A percentile compares a stretch with the other conserved stretches of the same genome.
Conservation (phyloP, 2,329 filamentous ascomycete species). For the Colletotrichum gigasporum region DNA sequence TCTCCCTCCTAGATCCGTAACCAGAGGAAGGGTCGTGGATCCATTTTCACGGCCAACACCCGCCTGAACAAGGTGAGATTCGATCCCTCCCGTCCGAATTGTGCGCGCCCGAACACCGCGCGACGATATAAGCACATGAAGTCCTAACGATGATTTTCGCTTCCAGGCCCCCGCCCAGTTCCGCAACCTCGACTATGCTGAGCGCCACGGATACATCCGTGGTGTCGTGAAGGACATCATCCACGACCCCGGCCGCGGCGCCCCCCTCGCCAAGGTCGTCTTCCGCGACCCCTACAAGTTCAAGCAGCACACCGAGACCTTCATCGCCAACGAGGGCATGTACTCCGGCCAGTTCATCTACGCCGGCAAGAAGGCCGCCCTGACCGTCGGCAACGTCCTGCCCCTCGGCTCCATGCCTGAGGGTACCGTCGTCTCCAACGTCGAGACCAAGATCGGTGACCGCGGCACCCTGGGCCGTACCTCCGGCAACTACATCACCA, state of each 20-base stretch:
- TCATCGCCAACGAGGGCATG: constrained; percentile 99
- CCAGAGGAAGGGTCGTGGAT: constrained; percentile 69
- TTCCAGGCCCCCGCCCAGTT: constrained; percentile 74
- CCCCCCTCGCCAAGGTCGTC: constrained; percentile 93
- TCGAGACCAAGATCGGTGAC: constrained; percentile 99
- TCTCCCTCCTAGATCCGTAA: constrained; percentile 63
- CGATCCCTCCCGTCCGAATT: constrained; percentile 51
- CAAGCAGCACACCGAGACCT: constrained; percentile 98
- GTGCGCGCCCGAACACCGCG: constrained; percentile 10
- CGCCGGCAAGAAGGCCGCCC: constrained; percentile 96
- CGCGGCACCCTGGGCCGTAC: constrained; percentile 95
- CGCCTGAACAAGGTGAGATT: constrained; percentile 91
- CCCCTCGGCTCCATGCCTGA: constrained; percentile 94
- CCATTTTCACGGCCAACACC: constrained; percentile 78
- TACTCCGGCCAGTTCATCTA: constrained; percentile 99
- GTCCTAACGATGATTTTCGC: constrained; percentile 1
- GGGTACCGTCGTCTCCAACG: constrained; percentile 99
- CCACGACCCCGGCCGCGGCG: constrained; percentile 98
- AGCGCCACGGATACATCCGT: constrained; percentile 97
- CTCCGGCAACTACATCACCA: constrained; percentile 99
- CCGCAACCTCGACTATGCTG: constrained; percentile 94
- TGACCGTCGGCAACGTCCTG: constrained; percentile 98
- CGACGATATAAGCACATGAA: constrained; percentile 23
- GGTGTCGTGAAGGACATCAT: constrained; percentile 99
- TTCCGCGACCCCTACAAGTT: constrained; percentile 99